Conservation (phyloP, 164 flowering plant genomes). For the Amborella trichopoda region DNA sequence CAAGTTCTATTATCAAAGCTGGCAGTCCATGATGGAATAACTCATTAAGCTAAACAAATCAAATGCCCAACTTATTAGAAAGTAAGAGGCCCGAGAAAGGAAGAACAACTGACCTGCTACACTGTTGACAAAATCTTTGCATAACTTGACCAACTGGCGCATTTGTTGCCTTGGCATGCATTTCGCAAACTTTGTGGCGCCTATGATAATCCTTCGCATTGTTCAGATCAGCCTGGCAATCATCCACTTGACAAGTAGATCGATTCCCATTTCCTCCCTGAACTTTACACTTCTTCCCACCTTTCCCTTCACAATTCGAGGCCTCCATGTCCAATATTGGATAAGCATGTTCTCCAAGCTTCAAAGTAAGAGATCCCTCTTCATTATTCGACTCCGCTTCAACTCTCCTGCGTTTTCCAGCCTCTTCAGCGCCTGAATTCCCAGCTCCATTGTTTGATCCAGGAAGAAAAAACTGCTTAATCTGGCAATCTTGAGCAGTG, state of each 20-base stretch:
- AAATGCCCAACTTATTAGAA: too few relatives aligned
- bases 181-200: constrained; percentile 86
- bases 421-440: too few relatives aligned
- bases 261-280: constrained; percentile 33
- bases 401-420: constrained; percentile 59
- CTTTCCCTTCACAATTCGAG: constrained; percentile 30
- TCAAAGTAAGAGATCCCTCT: constrained; percentile 49
- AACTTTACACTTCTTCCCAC: constrained; percentile 50
- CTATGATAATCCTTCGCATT: constrained; percentile 80
- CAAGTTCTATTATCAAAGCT: too few relatives aligned
- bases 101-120: constrained; percentile 80
- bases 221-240: constrained; percentile 67
- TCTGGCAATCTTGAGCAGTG: constrained; percentile 17
- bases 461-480: constrained; percentile 37
- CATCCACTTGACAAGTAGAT: constrained; percentile 78
- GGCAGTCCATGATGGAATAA: too few relatives aligned
- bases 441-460: constrained; percentile 16
- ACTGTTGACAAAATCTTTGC: constrained; percentile 98
- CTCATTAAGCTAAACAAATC: too few relatives aligned
- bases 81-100: too few relatives aligned
- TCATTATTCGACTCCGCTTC: constrained; percentile 27
- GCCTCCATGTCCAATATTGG: constrained; percentile 24
- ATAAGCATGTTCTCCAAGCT: constrained; percentile 53
- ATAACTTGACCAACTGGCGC: constrained; percentile 69
- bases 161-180: constrained; percentile 71